Evolutionary conservation across 768 basidiomycete species (phyloP).

Genomic region (Mrakia frigida): DNA sequence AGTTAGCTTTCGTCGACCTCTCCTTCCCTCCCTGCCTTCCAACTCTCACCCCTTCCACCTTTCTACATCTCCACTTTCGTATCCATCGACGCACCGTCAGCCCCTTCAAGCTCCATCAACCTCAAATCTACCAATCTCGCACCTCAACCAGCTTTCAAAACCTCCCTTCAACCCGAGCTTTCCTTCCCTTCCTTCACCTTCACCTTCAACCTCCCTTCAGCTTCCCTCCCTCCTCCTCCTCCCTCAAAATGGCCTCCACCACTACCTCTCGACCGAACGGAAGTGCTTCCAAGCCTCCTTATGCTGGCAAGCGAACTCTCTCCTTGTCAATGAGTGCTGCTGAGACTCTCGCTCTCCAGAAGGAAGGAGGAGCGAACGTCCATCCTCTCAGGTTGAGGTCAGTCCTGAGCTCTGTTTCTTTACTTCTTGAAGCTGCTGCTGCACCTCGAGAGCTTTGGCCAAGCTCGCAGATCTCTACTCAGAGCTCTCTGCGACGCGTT

Average conservation of each 20-base stretch:
- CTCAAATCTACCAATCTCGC: background rate
- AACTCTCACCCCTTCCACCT: no score
- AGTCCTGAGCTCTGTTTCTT: background rate
- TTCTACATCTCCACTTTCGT: no score
- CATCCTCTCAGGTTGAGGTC: conserved; percentile 26
- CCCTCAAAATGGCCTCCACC: conserved; percentile 8
- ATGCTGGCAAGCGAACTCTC: conserved; percentile 27
- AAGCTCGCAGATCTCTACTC: background rate
- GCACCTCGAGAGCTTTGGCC: background rate
- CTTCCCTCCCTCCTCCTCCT: background rate
- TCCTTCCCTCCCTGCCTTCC: no score
- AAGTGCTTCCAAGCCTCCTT: conserved; percentile 16
- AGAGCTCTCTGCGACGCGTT: background rate
- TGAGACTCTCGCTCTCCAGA: conserved; percentile 18
- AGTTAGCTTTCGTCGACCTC: no score
- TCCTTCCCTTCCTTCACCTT: background rate
- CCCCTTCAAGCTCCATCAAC: no score
- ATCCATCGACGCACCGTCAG: background rate
- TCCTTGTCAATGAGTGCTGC: conserved; percentile 25
- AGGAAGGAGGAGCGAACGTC: conserved; percentile 10
- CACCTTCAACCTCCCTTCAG: no score
- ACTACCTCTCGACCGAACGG: conserved; percentile 17
- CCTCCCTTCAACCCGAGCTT: background rate
- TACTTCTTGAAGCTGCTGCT: background rate
- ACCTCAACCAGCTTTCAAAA: background rate